These are phyloP conservation scores for Kluyveromyces wickerhamii DNA, from an alignment of 805 yeast genomes.

Conservation along the genomic window DNA sequence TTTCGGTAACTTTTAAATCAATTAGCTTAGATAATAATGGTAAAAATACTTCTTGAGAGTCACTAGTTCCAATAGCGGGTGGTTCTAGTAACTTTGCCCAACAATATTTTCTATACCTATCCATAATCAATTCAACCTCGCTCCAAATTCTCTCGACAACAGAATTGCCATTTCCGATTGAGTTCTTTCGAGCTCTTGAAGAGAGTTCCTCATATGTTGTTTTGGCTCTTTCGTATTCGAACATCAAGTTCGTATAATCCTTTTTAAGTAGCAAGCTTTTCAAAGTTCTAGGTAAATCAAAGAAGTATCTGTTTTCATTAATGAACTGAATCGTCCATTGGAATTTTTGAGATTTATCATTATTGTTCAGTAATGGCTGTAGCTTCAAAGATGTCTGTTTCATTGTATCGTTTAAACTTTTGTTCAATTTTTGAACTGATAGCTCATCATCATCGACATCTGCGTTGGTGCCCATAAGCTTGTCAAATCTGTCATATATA, in stretches of 20 bases:
- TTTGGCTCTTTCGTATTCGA: constrained; percentile 49
- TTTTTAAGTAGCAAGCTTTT: constrained; percentile 35
- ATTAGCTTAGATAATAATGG: constrained; percentile 45
- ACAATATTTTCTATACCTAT: constrained; percentile 43
- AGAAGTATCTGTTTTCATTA: constrained; percentile 43
- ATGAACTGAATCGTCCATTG: constrained; percentile 43
- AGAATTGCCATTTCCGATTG: constrained; percentile 24
- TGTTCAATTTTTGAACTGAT: constrained; percentile 31
- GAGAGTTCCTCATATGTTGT: constrained; percentile 18
- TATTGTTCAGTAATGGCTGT: constrained; percentile 51
- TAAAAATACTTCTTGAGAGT: constrained; percentile 29
- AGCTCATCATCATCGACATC: constrained; percentile 26
- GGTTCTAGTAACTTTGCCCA: constrained; percentile 39
- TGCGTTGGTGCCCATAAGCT: constrained; percentile 15
- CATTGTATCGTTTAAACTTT: constrained; percentile 41
- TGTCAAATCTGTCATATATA: constrained; percentile 44
- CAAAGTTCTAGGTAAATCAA: constrained; percentile 50
- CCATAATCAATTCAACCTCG: constrained; percentile 46
- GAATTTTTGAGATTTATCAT: constrained; percentile 41
- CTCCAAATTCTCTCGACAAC: constrained; percentile 48
- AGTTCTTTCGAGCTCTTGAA: constrained; percentile 8
- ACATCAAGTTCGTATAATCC: constrained; percentile 51
- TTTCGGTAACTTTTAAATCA: constrained; percentile 55
- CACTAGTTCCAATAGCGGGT: constrained; percentile 10
- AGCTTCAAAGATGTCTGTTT: constrained; percentile 45